Conservation (phyloP, 805 yeast genomes). For the Kazachstania taianensis region DNA sequence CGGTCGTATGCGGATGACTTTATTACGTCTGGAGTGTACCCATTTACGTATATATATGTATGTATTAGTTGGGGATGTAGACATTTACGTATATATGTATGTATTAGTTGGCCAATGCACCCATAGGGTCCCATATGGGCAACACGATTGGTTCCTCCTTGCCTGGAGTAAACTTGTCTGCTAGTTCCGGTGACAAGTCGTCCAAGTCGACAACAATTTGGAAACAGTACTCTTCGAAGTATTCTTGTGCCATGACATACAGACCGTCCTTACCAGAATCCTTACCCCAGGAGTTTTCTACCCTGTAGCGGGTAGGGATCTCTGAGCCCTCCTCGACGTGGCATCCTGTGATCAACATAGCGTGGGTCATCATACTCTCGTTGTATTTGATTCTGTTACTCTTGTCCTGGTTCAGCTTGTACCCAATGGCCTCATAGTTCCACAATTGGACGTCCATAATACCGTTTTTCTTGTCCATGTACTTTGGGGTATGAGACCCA, state of each 20-base stretch:
- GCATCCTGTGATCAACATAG: constrained; percentile 78
- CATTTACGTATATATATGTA: too few species aligned
- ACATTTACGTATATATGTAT: too few species aligned
- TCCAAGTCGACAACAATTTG: constrained; percentile 54
- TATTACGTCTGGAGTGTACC: too few species aligned
- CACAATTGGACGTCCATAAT: constrained; percentile 62
- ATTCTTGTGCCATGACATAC: constrained; percentile 62
- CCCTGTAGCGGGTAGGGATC: constrained; percentile 57
- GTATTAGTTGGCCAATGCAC: constrained; percentile 49
- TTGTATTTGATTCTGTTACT: constrained; percentile 60
- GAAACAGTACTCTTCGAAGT: constrained; percentile 65
- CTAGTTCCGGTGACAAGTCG: constrained; percentile 37
- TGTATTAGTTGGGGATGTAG: too few species aligned
- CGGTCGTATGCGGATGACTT: too few species aligned
- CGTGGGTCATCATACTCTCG: constrained; percentile 79
- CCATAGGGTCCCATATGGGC: constrained; percentile 76
- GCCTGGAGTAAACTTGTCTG: constrained; percentile 28
- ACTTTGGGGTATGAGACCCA: constrained; percentile 84
- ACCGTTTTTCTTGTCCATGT: constrained; percentile 52
- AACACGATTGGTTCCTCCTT: constrained; percentile 44
- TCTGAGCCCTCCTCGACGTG: constrained; percentile 52
- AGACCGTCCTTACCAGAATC: constrained; percentile 58
- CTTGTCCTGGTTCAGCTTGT: constrained; percentile 44
- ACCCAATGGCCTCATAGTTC: constrained; percentile 52
- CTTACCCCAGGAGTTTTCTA: constrained; percentile 72